These are phyloP conservation scores for Leersia perrieri DNA, from an alignment of 176 grass and related monocot species.

Conservation along the genomic window DNA sequence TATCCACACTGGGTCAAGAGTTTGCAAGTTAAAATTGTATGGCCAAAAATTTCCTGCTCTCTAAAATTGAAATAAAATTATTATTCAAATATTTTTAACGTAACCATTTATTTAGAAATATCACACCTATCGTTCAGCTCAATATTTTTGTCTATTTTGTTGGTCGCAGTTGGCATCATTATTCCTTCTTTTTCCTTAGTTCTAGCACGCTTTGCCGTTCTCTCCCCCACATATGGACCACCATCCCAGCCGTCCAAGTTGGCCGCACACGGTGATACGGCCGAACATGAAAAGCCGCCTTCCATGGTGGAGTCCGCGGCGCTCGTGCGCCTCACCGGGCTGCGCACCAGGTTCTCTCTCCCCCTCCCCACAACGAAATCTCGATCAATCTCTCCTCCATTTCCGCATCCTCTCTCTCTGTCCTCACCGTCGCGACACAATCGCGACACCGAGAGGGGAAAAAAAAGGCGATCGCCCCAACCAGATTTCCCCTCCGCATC, in stretches of 20 bases:
- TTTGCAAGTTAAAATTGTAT: too few species aligned
- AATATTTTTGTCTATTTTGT: too few species aligned
- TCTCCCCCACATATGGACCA: too few species aligned
- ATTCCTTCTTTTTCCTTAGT: too few species aligned
- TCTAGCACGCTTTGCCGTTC: too few species aligned
- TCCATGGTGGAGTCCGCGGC: slow-evolving; percentile 33
- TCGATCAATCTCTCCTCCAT: not conserved
- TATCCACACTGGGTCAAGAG: too few species aligned
- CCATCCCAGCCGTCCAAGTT: slow-evolving; percentile 15
- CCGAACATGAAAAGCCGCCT: slow-evolving; percentile 2
- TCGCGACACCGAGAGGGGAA: not conserved
- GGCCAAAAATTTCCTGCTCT: too few species aligned
- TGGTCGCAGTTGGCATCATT: too few species aligned
- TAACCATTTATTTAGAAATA: too few species aligned
- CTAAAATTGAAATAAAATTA: too few species aligned
- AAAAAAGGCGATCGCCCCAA: not conserved
- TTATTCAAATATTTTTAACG: too few species aligned
- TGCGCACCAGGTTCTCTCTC: slow-evolving; percentile 35
- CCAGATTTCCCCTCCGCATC: not conserved
- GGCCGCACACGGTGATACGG: slow-evolving; percentile 15
- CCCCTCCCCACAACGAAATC: not conserved
- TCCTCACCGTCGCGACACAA: slow-evolving; percentile 1
- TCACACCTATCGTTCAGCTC: too few species aligned
- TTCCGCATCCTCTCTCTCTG: slow-evolving; percentile 12
- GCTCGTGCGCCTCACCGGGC: slow-evolving; percentile 11